Base-by-base conservation (phyloP, 371 early-diverging fungal genomes). In the Lichtheimia corymbifera region DNA sequence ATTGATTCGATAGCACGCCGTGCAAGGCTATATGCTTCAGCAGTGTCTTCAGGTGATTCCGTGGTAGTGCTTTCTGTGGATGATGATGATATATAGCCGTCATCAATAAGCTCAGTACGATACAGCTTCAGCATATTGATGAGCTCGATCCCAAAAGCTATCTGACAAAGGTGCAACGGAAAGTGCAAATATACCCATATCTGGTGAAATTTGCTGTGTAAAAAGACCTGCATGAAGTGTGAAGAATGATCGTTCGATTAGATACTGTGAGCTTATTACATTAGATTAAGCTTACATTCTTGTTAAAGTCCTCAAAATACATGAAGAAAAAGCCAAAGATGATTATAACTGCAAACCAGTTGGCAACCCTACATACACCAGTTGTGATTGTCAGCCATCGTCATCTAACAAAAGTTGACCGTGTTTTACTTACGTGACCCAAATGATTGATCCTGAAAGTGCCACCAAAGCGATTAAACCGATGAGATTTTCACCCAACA, bases 241-340 rank as follows among this genome's bases (percentile, higher is more conserved):
- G 22, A 22, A 22, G 22, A 22, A 22, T 22, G 22, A 22, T 22
- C 22, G 22, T 22, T 22, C 22, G 22, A 22, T 22, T 2, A 35
- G 9, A 35, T 35, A 1, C 6, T 35, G 35, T 35, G 35, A 35
- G 35, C 35, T 35, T 9, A 11, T 11, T 9, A 11, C 11, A 35
- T 9, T 1, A 35, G 2, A 9, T 35, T 9, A 11, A 35, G 11
- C 35, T 35, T 35, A 77, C 79, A 62, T 80, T 77, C 50, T 80
- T 80, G 63, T 70, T 77, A 42, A 80, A 80, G 40, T 80, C 80
- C 63, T 80, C 80, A 64, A 80, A 80, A 41, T 80, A 80, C 76
- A 77, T 80, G 62, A 80, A 80, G 30, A 80, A 80, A 66, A 77
- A 80, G 4, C 80, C 80, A 60, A 80, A 80, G 35, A 80, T 77